Conservation (phyloP, 2,329 filamentous ascomycete species). For the Claviceps paspali region DNA sequence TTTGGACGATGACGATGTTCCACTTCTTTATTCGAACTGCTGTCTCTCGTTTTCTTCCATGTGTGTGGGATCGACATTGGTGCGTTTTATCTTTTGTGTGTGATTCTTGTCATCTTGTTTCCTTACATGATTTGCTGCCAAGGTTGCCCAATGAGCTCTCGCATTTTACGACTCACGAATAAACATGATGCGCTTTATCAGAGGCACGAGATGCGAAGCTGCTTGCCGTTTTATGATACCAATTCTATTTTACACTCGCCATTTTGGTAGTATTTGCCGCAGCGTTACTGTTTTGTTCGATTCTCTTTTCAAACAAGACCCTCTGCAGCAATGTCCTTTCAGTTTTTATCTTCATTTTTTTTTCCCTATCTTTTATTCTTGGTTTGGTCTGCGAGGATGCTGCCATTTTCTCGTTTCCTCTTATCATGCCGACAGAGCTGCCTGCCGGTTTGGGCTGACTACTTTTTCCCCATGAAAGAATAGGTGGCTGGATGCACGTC, state of each 20-base stretch:
- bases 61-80: slow-evolving; percentile 3
- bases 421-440: no score
- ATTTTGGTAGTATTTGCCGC: slow-evolving; percentile 7
- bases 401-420: no score
- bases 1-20: slow-evolving; percentile 4
- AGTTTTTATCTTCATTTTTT: background rate
- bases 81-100: background rate
- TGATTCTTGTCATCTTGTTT: slow-evolving; percentile 1
- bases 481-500: no score
- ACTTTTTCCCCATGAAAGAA: no score
- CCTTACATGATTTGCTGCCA: slow-evolving; percentile 2
- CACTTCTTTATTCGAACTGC: slow-evolving; percentile 1
- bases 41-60: slow-evolving; percentile 3
- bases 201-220: background rate
- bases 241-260: slow-evolving; percentile 5
- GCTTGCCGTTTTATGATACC: background rate
- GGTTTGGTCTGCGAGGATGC: no score
- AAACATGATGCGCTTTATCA: background rate
- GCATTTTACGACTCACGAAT: slow-evolving; percentile 3
- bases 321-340: background rate
- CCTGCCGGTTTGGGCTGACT: no score
- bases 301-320: background rate
- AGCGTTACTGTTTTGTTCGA: background rate
- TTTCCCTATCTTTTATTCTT: background rate
- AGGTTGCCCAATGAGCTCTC: slow-evolving; percentile 4